phyloP scores from a whole-genome alignment of 305 asterid species.

The Andrographis paniculata region DNA sequence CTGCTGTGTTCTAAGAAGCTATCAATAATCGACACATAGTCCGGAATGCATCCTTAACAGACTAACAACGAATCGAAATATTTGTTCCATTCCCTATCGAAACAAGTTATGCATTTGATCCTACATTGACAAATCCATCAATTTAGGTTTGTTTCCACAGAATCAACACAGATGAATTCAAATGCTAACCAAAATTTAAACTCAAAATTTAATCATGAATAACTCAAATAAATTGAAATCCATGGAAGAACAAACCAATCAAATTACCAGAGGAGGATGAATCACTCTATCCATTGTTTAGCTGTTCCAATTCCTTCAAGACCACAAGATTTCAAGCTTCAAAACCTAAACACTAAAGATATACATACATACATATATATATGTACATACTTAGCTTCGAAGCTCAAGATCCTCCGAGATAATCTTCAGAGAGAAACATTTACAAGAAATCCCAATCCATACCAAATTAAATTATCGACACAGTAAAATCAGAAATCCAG shows the following conservation, averaged over 20 bases:
- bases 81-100: too few species aligned
- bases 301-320: constrained; percentile 10
- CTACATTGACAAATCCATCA: too few species aligned
- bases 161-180: too few species aligned
- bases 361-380: neutral
- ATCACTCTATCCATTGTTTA: constrained; percentile 32
- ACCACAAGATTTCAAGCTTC: constrained; percentile 9
- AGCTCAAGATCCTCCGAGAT: constrained; percentile 18
- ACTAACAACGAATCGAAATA: too few species aligned
- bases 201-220: too few species aligned
- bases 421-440: too few species aligned
- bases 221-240: neutral
- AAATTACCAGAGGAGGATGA: constrained; percentile 40
- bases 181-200: too few species aligned
- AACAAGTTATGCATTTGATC: too few species aligned
- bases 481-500: constrained; percentile 3
- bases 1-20: too few species aligned
- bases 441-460: neutral
- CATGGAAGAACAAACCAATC: constrained; percentile 1
- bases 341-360: constrained; percentile 4
- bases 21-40: too few species aligned
- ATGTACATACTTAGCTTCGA: neutral
- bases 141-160: too few species aligned
- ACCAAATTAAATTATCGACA: constrained; percentile 10
- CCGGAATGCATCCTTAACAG: too few species aligned